Evolutionary conservation across 495 filamentous ascomycete genomes (phyloP), one percentile per base, ranked within the genome.

Genomic region (Parathielavia appendiculata): DNA sequence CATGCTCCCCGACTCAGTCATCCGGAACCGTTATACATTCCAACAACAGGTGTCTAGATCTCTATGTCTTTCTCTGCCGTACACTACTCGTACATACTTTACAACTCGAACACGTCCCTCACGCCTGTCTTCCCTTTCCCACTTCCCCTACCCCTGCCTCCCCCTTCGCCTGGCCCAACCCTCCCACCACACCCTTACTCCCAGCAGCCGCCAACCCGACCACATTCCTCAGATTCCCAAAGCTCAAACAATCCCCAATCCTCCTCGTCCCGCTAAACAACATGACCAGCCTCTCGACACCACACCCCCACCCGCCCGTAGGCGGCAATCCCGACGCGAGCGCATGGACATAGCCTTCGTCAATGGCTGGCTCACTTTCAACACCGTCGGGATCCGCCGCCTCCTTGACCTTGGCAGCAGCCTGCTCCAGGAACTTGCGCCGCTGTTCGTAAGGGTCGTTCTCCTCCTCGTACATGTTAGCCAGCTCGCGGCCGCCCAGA

Each of bases 381-480:
- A 62, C 60, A 4, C 20, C 57, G 1, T 44, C 56, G 14, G 32
- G 16, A 55, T 53, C 19, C 23, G 44, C 49, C 34, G 23, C 32
- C 72, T 69, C 4, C 82, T 58, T 53, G 6, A 9, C 1, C 19
- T 20, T 26, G 14, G 17, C 54, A 13, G 19, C 35, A 14, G 30
- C 22, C 56, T 82, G 80, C n/a, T 73, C 65, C 26, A 72, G 51
- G 54, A 98, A 92, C 70, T 97, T 98, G 52, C 84, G 77, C 22
- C 90, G 79, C 71, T 98, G 93, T 58, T 87, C 89, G 32, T 84
- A 84, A 0, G 93, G 95, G 45, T 89, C 89, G 72, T 97, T 98
- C 73, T 98, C 93, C 74, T 98, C 93, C 73, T 98, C 93, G 75
- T 98, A 98, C 66, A 88, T 90, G 70, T 98, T 98, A 10, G 92